Conservation (phyloP, 306 rosid genomes). For the Pyrus betulifolia region DNA sequence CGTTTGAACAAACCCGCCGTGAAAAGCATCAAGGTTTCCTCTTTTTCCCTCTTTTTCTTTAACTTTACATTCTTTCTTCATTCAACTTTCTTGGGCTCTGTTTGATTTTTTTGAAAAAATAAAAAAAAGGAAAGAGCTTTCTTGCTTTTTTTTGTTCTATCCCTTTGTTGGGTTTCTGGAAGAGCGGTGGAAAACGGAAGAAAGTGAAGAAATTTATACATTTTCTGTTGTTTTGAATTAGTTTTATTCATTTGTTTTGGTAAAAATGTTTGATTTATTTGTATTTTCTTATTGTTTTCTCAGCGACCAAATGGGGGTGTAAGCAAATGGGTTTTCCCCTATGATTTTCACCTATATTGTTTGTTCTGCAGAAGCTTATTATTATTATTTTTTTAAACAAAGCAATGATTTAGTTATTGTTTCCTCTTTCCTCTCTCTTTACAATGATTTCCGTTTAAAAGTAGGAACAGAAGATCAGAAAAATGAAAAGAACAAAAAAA, state of each 20-base stretch:
- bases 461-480: constrained; percentile 14
- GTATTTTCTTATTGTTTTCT: background rate
- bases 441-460: constrained; percentile 16
- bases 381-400: background rate
- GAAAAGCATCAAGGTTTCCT: constrained; percentile 67
- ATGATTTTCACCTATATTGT: background rate
- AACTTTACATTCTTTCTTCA: constrained; percentile 1
- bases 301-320: background rate
- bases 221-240: background rate
- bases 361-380: background rate
- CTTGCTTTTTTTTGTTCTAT: background rate
- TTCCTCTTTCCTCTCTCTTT: background rate
- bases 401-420: background rate
- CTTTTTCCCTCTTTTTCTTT: background rate
- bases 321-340: background rate
- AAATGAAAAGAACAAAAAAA: background rate
- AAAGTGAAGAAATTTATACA: background rate
- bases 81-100: constrained; percentile 4
- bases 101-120: background rate
- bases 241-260: background rate
- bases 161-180: constrained; percentile 15
- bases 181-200: constrained; percentile 8
- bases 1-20: constrained; percentile 83
- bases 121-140: background rate
- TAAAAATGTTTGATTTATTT: background rate